Conservation (phyloP, 768 basidiomycete genomes). For the Amanita polypyramis region DNA sequence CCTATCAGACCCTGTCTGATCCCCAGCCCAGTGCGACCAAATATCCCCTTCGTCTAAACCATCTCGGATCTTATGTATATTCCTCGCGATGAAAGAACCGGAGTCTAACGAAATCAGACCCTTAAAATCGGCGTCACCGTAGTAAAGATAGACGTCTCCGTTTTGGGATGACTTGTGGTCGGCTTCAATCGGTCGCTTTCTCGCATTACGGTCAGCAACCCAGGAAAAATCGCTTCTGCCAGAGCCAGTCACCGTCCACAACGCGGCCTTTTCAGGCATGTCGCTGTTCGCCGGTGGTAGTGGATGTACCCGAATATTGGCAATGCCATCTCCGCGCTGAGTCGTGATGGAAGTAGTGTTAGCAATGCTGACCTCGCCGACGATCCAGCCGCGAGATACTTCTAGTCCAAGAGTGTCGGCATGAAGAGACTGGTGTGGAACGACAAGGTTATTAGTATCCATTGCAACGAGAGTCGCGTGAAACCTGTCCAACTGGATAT, state of each 20-base stretch:
- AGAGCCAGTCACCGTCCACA: constrained; percentile 41
- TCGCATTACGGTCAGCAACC: constrained; percentile 22
- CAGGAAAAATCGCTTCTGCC: constrained; percentile 44
- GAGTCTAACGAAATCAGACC: constrained; percentile 36
- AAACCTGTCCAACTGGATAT: constrained; percentile 32
- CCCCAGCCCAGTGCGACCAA: constrained; percentile 35
- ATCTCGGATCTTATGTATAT: constrained; percentile 2
- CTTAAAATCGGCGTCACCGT: constrained; percentile 38
- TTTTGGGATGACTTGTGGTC: constrained; percentile 37
- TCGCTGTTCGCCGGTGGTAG: constrained; percentile 20
- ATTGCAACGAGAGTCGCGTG: constrained; percentile 31
- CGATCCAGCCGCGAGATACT: constrained; percentile 45
- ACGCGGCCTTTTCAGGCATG: constrained; percentile 22
- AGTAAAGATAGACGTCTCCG: constrained; percentile 47
- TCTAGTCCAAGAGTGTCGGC: constrained; percentile 32
- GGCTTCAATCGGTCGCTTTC: constrained; percentile 36
- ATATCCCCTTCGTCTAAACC: constrained; percentile 10
- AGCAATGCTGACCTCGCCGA: constrained; percentile 43
- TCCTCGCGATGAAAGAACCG: constrained; percentile 22
- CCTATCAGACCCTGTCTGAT: constrained; percentile 28
- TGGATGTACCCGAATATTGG: constrained; percentile 39
- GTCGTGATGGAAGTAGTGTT: constrained; percentile 31
- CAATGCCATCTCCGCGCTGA: constrained; percentile 38
- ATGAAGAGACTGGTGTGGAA: constrained; percentile 30
- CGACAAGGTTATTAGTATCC: constrained; percentile 32